phyloP scores from a whole-genome alignment of 2,329 filamentous ascomycete genomes.

The Uncinocarpus reesii region DNA sequence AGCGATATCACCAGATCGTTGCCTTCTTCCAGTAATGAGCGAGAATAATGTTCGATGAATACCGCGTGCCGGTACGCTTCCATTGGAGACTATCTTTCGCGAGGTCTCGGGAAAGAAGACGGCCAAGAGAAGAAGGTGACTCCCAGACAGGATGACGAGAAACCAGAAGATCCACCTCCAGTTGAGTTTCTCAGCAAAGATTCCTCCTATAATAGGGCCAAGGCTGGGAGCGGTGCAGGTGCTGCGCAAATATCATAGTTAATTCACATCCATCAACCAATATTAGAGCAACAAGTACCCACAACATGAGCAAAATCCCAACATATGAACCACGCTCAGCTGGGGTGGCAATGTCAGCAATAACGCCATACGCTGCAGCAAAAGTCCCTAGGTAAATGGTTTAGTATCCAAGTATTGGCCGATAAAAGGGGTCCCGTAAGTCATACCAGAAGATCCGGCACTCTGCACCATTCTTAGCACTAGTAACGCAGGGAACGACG shows the following conservation, averaged over 20 bases:
- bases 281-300: neutral
- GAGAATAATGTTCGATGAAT: constrained; percentile 4
- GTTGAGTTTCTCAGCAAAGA: constrained; percentile 30
- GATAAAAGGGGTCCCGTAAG: no score
- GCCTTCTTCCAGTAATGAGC: neutral
- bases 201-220: constrained; percentile 32
- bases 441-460: constrained; percentile 5
- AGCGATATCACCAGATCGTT: neutral
- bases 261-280: neutral
- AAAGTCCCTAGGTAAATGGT: neutral
- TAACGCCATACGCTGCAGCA: constrained; percentile 1
- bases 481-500: constrained; percentile 19
- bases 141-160: neutral
- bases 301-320: neutral
- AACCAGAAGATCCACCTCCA: constrained; percentile 43
- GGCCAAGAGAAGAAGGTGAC: neutral
- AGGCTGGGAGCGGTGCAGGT: constrained; percentile 13
- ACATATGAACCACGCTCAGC: constrained; percentile 1
- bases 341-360: neutral
- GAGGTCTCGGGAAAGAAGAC: constrained; percentile 4
- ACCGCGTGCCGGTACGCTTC: neutral
- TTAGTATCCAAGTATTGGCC: neutral
- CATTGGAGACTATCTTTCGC: constrained; percentile 3
- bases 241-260: neutral
- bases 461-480: constrained; percentile 20